Base-by-base conservation (phyloP, 2,329 filamentous ascomycete species). In the Alternaria gaisen region DNA sequence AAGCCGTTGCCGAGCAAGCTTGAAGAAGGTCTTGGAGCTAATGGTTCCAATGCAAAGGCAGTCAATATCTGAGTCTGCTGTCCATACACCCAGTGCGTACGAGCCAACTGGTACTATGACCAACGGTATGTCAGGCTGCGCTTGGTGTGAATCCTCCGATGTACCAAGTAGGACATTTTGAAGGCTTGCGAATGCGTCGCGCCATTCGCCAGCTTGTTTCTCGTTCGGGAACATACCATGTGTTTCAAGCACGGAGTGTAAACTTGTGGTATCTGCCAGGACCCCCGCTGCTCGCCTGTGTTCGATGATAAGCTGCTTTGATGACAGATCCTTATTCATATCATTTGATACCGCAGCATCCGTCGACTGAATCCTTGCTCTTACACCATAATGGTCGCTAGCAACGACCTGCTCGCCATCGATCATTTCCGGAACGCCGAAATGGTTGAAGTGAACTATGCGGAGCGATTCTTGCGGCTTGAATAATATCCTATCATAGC, bases 1-100 rank as follows among this genome's bases (percentile, higher is more conserved):
- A 10, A 91, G 76, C 9, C 86, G 82, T 68, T 87, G 84, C 1
- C 80, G 77, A 5, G 85, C 86, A 16, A 91, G 78, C 10, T 84
- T 74, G 70, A 90, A 90, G 72, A 91, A 91, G 0, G 83, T 86
- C 60, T 81, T 83, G 1, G 87, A 78, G 69, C 87, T 87, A 58
- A 89, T 86, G 22, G 84, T 82, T 1, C 88, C 87, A 62, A 91
- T 85, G 65, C 85, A 90, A 6, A 91, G 81, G 67, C 87, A 88
- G 74, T 91, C 88, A 7, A 91, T 82, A 66, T 90, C 87, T 1
- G 88, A 91, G 0, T 81, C 72, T 2, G 79, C 69, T 1, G 85
- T 87, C 87, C 88, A 90, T 3, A 88, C 84, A 10, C 85, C 85
- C 3, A 91, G 78, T 3, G 85, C 86, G 68, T 88, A 90, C 0